phyloP scores from a whole-genome alignment of 192 early-diverging fungal species.

The Thoreauomyces humboldtii region DNA sequence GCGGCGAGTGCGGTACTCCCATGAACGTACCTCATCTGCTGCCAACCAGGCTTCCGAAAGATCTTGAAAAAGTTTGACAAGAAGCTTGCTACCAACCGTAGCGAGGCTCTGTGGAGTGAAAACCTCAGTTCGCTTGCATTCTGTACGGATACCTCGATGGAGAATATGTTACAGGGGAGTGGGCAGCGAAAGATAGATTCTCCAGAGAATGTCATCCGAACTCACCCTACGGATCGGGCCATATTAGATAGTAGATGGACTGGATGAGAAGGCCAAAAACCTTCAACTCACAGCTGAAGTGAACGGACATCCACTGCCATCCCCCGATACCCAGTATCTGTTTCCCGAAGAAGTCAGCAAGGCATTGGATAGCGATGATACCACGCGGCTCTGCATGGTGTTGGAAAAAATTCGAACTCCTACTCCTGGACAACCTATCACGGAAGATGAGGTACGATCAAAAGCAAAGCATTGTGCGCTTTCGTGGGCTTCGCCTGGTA shows the following conservation, averaged over 20 bases:
- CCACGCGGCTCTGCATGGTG: constrained; percentile 1
- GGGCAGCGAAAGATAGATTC: too few relatives aligned
- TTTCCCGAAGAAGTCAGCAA: constrained; percentile 9
- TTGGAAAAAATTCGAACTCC: constrained; percentile 2
- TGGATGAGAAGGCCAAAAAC: constrained; percentile 14
- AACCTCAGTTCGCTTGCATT: not conserved
- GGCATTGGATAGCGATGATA: constrained; percentile 16
- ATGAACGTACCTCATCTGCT: too few relatives aligned
- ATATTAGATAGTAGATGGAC: constrained; percentile 14
- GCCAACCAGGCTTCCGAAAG: constrained; percentile 29
- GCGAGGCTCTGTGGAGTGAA: constrained; percentile 8
- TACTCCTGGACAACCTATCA: not conserved
- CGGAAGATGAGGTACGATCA: not conserved
- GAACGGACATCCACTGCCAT: not conserved
- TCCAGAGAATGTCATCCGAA: too few relatives aligned
- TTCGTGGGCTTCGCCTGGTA: not conserved
- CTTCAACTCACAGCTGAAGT: not conserved
- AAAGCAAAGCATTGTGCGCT: not conserved
- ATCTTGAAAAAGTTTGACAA: constrained; percentile 34
- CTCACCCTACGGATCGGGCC: too few relatives aligned
- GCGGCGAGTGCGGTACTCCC: too few relatives aligned
- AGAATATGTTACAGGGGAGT: constrained; percentile 17
- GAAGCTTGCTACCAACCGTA: not conserved
- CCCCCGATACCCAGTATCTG: constrained; percentile 12
- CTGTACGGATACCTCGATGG: constrained; percentile 25